Conservation (phyloP, 148 eudicot species). For the Hydrangea macrophylla region DNA sequence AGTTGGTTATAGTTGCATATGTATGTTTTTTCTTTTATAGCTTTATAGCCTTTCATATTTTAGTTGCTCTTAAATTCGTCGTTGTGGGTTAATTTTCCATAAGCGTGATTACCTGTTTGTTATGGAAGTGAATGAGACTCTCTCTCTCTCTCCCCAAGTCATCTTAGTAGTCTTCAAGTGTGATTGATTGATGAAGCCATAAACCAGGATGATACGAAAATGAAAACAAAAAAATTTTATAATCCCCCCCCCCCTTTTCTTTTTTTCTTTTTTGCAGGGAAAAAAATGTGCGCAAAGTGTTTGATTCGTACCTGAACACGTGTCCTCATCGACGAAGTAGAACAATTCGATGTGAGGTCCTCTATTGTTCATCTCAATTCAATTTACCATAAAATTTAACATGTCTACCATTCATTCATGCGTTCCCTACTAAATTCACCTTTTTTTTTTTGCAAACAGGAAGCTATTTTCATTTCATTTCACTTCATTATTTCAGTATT, state of each 20-base stretch:
- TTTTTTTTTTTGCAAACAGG: slow-evolving; percentile 45
- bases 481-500: too few relatives aligned
- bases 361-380: not conserved
- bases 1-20: not conserved
- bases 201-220: not conserved
- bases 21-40: too few relatives aligned
- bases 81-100: too few relatives aligned
- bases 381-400: not conserved
- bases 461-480: slow-evolving; percentile 84
- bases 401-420: not conserved
- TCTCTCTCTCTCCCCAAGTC: too few relatives aligned
- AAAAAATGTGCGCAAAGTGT: slow-evolving; percentile 53
- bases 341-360: slow-evolving; percentile 94
- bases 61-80: not conserved
- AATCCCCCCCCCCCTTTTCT: not conserved
- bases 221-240: not conserved
- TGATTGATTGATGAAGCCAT: too few relatives aligned
- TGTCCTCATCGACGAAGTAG: slow-evolving; percentile 98
- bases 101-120: too few relatives aligned
- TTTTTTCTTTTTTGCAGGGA: slow-evolving; percentile 40
- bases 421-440: not conserved
- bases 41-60: too few relatives aligned
- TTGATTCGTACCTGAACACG: slow-evolving; percentile 67
- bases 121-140: too few relatives aligned
- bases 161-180: too few relatives aligned